These are phyloP conservation scores for Colletotrichum destructivum DNA, from an alignment of 2,329 filamentous ascomycete species.

Conservation along the genomic window DNA sequence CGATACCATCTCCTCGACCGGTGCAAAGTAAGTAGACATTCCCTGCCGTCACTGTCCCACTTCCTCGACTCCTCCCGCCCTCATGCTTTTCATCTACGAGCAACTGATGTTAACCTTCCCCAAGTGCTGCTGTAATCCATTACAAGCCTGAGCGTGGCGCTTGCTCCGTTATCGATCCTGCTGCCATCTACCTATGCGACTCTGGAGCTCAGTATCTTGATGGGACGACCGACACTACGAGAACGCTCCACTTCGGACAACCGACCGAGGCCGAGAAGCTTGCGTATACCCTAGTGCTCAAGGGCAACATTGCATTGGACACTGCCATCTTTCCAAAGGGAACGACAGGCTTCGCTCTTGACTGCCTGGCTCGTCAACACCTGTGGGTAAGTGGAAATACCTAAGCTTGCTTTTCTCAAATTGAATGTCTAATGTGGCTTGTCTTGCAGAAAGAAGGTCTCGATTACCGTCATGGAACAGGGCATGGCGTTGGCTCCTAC, in stretches of 20 bases:
- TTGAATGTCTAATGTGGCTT: conserved; percentile 43
- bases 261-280: conserved; percentile 88
- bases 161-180: conserved; percentile 87
- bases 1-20: conserved; percentile 95
- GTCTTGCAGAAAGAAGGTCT: conserved; percentile 76
- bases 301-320: conserved; percentile 93
- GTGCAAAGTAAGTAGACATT: conserved; percentile 71
- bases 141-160: conserved; percentile 90
- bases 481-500: conserved; percentile 95
- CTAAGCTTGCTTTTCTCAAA: not conserved
- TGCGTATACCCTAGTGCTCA: conserved; percentile 93
- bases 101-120: conserved; percentile 1
- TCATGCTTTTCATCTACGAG: not conserved
- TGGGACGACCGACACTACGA: conserved; percentile 95
- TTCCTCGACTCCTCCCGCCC: not conserved
- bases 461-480: conserved; percentile 96
- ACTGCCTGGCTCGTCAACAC: conserved; percentile 89
- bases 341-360: conserved; percentile 92
- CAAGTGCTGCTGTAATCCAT: conserved; percentile 90
- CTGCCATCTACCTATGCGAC: conserved; percentile 93
- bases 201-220: conserved; percentile 97
- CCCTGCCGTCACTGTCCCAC: not conserved
- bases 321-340: conserved; percentile 92
- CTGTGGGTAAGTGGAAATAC: conserved; percentile 78
- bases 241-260: conserved; percentile 91